phyloP scores from a whole-genome alignment of 2,329 filamentous ascomycete genomes.

The Ambrosiella xylebori region DNA sequence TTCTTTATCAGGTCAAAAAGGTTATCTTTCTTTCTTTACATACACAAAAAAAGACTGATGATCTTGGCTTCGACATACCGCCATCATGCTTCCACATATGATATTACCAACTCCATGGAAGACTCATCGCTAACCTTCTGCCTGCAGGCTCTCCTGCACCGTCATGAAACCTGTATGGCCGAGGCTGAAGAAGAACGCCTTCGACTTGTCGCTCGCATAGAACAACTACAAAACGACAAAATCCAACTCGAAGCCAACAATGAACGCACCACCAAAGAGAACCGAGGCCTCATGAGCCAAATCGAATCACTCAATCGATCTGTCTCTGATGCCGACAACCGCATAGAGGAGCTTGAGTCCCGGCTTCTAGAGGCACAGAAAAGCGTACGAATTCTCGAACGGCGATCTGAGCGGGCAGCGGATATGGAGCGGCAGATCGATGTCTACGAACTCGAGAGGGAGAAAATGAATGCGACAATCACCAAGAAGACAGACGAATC shows the following conservation, averaged over 20 bases:
- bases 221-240: constrained; percentile 59
- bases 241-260: constrained; percentile 59
- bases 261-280: constrained; percentile 63
- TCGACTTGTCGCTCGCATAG: constrained; percentile 55
- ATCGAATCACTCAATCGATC: constrained; percentile 68
- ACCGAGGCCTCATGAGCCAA: constrained; percentile 62
- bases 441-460: constrained; percentile 67
- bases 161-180: constrained; percentile 87
- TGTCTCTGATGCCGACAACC: constrained; percentile 63
- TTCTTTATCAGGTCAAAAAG: too few species aligned
- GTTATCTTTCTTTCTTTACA: too few species aligned
- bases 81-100: constrained; percentile 1
- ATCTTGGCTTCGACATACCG: too few species aligned
- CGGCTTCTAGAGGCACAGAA: constrained; percentile 63
- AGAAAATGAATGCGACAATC: constrained; percentile 50
- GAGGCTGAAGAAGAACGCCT: constrained; percentile 75
- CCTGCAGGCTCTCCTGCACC: constrained; percentile 70
- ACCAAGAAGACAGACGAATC: constrained; percentile 55
- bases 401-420: constrained; percentile 55
- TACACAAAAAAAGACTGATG: too few species aligned
- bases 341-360: constrained; percentile 59
- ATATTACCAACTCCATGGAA: constrained; percentile 12
- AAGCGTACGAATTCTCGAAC: constrained; percentile 56
- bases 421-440: constrained; percentile 67
- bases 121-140: constrained; percentile 50